Base-by-base conservation (phyloP, 1,284 basidiomycete genomes). In the Entoloma clypeatum region DNA sequence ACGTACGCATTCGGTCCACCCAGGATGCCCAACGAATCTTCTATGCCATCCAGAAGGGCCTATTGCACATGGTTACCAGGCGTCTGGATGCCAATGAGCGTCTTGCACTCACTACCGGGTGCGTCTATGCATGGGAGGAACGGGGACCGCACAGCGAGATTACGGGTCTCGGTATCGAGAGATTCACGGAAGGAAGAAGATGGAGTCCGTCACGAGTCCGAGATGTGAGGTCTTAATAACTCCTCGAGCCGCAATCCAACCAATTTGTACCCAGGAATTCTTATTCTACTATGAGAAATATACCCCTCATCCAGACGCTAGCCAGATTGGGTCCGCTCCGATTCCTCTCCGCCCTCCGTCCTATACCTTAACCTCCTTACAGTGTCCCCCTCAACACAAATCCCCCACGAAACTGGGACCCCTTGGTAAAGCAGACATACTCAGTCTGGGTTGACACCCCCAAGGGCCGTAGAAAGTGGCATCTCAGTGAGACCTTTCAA, bases 91-190 rank as follows among this genome's bases (percentile, higher is more conserved):
- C 83, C 27, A 85, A 88, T 52, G 86, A 81, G 50, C 75, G 81
- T 35, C 68, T 71, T 14, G 75, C 77, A 1, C 65, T 85, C 47
- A 59, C 65, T 29, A 73, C 84, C 4, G 86, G 86, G 19, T 85
- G 84, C 52, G 77, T 88, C 40, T 90, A 89, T 57, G 81, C 86
- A 41, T 90, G 87, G 87, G 87, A 90, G 60, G 86, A 88, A 58
- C 74, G 84, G 41, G 81, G 82, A 7, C 81, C 81, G 24, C 80
- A 84, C 44, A 81, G 81, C 24, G 78, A 81, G 57, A 77, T 86
- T 11, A 86, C 83, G 1, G 86, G 85, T 9, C 69, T 86, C 36
- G 83, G 85, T 25, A 88, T 88, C 59, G 86, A 88, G 49, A 69
- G 79, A 9, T 81, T 81, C 67, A 90, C 84, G 3, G 86, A 86